Evolutionary conservation across 306 rosid genomes (phyloP), one percentile per base, ranked within the genome.

Genomic region (Castanopsis chinensis): DNA sequence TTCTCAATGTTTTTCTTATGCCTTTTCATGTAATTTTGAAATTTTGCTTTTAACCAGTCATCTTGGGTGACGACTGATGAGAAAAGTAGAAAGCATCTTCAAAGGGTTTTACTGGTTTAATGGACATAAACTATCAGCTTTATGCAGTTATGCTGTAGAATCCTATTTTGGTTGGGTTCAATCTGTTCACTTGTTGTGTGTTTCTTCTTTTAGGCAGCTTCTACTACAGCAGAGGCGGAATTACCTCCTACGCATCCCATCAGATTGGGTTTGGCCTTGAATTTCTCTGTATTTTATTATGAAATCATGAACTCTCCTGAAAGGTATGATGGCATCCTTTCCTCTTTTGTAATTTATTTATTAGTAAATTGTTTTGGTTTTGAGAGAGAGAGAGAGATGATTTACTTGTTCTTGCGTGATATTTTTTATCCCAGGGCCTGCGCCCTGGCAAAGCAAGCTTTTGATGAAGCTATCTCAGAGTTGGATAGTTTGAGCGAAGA

Each of bases 381-480:
- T 4, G 18, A 14, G 20, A 64, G 23, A 28, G 10, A 60, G 41
- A 25, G 67, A 17, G 17, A 64, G 20, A 27, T 67, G n/a, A 33
- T 21, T 67, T 67, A 12, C 20, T 19, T 75, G 73, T 81, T 75
- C 25, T 80, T 69, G 15, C 70, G 30, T 57, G 56, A 49, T 65
- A 53, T 65, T 69, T 83, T 21, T 23, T 77, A 52, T 78, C 33
- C 65, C 89, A 89, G 92, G 81, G 92, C 92, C 18, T 89, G 89
- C 72, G 84, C 85, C 83, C 91, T 89, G 35, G 93, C 92, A 65
- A 89, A 87, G 85, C 91, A 83, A 76, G 92, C 92, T 76, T 87
- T 89, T 81, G 92, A 89, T 89, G 93, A 81, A 77, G 91, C 93
- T 52, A 89, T 89, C 81, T 81, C 89, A 33, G 93, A 87, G 86